Percentiles rank a stretch among this genome's conserved stretches.
Conservation (phyloP, 192 early-diverging fungal genomes). For the Rhizophagus sp. region DNA sequence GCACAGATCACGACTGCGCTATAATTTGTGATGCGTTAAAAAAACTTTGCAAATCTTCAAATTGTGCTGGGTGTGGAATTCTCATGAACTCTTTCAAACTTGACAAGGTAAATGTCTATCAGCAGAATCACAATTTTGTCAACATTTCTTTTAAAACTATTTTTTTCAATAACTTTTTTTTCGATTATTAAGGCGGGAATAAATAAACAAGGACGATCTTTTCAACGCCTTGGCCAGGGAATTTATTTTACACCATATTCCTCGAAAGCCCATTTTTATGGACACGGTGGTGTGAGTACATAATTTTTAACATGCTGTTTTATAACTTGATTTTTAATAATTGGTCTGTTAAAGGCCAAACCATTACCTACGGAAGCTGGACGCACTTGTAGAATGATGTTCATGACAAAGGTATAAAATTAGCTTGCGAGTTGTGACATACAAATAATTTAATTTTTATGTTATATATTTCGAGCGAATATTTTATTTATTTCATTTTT, state of each 20-base stretch:
- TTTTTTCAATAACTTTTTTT: no score
- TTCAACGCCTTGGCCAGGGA: slow-evolving; percentile 26
- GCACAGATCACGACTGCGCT: slow-evolving; percentile 17
- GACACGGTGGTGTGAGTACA: slow-evolving; percentile 18
- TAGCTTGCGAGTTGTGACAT: no score
- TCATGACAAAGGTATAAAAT: slow-evolving; percentile 6
- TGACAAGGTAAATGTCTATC: background rate
- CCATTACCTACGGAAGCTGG: background rate
- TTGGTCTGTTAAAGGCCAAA: background rate
- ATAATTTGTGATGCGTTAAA: background rate
- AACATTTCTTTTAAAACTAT: no score
- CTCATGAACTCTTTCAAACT: slow-evolving; percentile 28
- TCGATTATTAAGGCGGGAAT: background rate
- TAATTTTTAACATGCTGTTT: background rate
- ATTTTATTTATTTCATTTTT: background rate
- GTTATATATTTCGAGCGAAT: no score
- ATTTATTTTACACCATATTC: slow-evolving; percentile 26
- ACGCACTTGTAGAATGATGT: slow-evolving; percentile 11
- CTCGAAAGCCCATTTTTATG: slow-evolving; percentile 28
- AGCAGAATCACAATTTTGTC: no score
- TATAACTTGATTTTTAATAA: background rate
- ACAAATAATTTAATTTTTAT: no score
- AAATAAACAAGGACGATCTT: background rate
- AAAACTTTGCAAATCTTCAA: background rate
- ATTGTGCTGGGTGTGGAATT: slow-evolving; percentile 28